Base-by-base conservation (phyloP, 2,329 filamentous ascomycete species). In the Raffaelea albimanens region DNA sequence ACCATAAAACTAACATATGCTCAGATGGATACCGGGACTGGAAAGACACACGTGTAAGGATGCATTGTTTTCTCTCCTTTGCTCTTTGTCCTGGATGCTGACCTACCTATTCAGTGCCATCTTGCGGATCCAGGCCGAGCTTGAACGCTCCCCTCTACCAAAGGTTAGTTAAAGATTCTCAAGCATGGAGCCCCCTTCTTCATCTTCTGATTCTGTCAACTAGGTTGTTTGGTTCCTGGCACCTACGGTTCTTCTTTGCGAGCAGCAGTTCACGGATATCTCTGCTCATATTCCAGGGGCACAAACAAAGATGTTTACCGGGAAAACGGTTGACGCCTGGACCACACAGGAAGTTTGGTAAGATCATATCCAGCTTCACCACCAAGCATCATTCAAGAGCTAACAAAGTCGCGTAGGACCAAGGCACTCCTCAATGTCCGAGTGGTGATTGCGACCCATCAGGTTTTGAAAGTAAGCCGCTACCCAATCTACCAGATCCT, bases 11-110 rank as follows among this genome's bases (percentile, higher is more conserved):
- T 44, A 18, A 25, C 20, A 29, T 13, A 29, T 23, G 38, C 14
- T 13, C 51, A 85, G 83, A 89, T 89, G 85, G 84, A 86, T 52
- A 90, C 85, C 0, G 85, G 85, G 1, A 87, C 78, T 53, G 85
- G 85, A 2, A 90, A 90, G 61, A 89, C 85, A 3, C 80, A 84
- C 54, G 76, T 89, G 83, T 87, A 73, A 64, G 74, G 63, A 16
- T 11, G 39, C 14, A 20, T 10, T 14, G 36, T 18, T 31, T 20
- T 46, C 29, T 29, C 14, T 20, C 8, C 19, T 21, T 10, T 41
- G 39, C 18, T 5, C n/a, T 20, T 34, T 46, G 33, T 40, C 33
- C 43, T 31, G 19, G 7, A 5, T 41, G 33, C 42, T 40, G 18
- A 34, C 42, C 9, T 19, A 18, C 10, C 19, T 25, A 10, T 22